These are phyloP conservation scores for Micractinium sp. DNA, from an alignment of 139 green algal species.

Conservation along the genomic window DNA sequence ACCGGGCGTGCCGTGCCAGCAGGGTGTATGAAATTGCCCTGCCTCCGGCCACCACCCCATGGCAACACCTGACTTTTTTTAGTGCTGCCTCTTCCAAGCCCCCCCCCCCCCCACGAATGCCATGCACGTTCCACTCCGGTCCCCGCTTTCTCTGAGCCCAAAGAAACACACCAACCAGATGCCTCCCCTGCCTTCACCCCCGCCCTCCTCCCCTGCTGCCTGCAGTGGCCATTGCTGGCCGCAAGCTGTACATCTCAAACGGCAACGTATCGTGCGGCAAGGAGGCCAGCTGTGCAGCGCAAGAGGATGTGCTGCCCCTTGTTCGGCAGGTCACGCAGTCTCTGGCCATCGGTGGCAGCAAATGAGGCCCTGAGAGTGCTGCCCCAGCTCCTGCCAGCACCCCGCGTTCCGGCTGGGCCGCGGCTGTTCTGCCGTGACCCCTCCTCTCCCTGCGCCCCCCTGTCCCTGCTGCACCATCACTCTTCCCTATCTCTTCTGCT, in stretches of 20 bases:
- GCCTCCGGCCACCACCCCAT: too few relatives aligned
- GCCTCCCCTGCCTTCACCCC: background rate
- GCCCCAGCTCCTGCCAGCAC: too few relatives aligned
- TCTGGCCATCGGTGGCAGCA: background rate
- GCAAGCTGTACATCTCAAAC: slow-evolving; percentile 81
- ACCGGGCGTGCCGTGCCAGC: too few relatives aligned
- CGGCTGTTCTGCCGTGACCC: too few relatives aligned
- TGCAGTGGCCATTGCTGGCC: slow-evolving; percentile 36
- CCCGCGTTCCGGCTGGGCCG: too few relatives aligned
- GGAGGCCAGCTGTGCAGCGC: background rate
- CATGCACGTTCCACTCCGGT: background rate
- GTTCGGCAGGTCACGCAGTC: background rate
- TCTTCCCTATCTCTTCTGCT: too few relatives aligned
- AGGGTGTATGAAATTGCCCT: too few relatives aligned
- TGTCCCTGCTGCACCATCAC: too few relatives aligned
- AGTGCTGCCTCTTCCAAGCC: background rate
- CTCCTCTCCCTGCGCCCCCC: too few relatives aligned
- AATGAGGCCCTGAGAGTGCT: too few relatives aligned
- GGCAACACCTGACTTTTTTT: too few relatives aligned
- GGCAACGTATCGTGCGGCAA: slow-evolving; percentile 66
- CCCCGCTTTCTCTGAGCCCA: background rate
- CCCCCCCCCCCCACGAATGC: background rate
- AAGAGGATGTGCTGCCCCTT: background rate
- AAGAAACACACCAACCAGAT: background rate
- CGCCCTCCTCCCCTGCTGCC: background rate